Conservation (phyloP, 129 eudicot species). For the Centaurea solstitialis region DNA sequence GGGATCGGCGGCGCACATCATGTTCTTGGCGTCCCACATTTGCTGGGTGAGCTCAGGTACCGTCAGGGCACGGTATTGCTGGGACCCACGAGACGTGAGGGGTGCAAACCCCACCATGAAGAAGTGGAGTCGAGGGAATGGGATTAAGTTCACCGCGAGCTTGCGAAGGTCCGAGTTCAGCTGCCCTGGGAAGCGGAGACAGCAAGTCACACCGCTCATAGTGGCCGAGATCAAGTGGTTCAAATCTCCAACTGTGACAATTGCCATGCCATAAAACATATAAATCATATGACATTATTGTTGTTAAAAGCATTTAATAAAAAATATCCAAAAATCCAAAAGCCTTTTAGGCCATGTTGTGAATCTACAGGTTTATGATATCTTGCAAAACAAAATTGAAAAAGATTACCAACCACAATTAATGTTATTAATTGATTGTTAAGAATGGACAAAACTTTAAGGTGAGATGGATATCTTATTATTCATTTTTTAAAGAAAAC, state of each 20-base stretch:
- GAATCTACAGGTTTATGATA: neutral
- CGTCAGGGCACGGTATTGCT: slow-evolving; percentile 72
- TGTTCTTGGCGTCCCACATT: slow-evolving; percentile 77
- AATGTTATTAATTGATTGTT: neutral
- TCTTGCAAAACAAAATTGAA: neutral
- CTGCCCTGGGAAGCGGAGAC: slow-evolving; percentile 87
- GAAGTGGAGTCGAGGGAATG: slow-evolving; percentile 78
- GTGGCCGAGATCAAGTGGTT: slow-evolving; percentile 87
- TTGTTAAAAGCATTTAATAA: neutral
- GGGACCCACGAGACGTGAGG: slow-evolving; percentile 76
- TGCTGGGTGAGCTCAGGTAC: slow-evolving; percentile 82
- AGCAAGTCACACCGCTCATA: slow-evolving; percentile 91
- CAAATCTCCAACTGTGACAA: slow-evolving; percentile 66
- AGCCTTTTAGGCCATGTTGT: neutral
- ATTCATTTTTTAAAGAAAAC: neutral
- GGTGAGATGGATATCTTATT: neutral
- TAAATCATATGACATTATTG: neutral
- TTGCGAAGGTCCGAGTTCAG: slow-evolving; percentile 78
- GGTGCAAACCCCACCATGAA: slow-evolving; percentile 82
- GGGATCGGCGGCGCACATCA: slow-evolving; percentile 82
- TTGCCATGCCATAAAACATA: neutral
- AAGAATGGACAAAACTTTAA: neutral
- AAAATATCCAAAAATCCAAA: neutral
- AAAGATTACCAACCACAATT: neutral
- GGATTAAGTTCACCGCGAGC: slow-evolving; percentile 76